Conservation (phyloP, 1,139 yeast species). For the Hanseniaspora gamundiae region DNA sequence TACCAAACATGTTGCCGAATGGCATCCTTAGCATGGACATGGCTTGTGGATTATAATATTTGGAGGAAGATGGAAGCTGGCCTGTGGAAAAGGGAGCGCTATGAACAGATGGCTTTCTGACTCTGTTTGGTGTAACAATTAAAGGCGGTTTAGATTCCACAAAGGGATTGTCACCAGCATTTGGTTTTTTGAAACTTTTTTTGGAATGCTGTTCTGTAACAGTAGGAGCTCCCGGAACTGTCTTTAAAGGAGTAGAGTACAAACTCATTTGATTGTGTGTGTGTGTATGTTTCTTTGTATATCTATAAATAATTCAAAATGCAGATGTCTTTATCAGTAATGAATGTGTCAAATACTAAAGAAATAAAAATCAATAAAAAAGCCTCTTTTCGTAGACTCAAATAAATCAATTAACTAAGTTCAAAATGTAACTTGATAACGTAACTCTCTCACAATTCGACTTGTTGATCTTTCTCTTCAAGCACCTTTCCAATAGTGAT, state of each 20-base stretch:
- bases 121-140: neutral
- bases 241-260: neutral
- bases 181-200: neutral
- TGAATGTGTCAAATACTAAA: no score
- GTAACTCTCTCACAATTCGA: no score
- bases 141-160: neutral
- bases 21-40: neutral
- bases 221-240: neutral
- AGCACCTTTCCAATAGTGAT: no score
- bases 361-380: no score
- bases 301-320: no score
- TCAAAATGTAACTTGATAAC: no score
- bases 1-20: neutral
- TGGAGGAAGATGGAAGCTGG: neutral
- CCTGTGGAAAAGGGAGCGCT: neutral
- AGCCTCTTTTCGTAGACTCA: no score
- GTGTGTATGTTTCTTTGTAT: neutral
- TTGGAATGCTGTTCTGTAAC: neutral
- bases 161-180: neutral
- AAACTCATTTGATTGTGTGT: neutral
- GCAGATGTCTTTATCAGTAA: no score
- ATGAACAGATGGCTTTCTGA: neutral
- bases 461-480: no score
- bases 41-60: neutral
- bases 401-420: no score